Evolutionary conservation across 2,329 filamentous ascomycete genomes (phyloP), one percentile per base, ranked within the genome.

Genomic region (Fusarium pilosicola): DNA sequence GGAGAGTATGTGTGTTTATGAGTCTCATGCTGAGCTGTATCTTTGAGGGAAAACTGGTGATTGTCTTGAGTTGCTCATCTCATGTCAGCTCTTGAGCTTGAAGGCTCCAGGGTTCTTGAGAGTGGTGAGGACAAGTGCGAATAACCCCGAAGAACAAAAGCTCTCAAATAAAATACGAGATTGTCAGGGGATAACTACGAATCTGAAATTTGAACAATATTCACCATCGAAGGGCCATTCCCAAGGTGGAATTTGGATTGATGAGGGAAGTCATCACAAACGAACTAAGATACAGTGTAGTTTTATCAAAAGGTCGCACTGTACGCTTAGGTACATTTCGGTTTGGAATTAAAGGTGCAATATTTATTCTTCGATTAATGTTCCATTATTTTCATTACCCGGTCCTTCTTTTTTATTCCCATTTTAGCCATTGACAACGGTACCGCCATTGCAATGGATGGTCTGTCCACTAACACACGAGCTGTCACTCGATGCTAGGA

Each of bases 401-500:
- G 5, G 2, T 32, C 45, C 49, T 61, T 58, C 17, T 8, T 34
- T 7, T 12, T 51, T 65, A 32, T 58, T 12, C 20, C 58, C 5
- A 26, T 32, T 55, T 80, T 79, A 88, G 30, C 87, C 85, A 69
- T 86, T 87, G 34, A 88, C 86, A 46, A 88, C 75, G 9, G 78
- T 79, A 10, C 87, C 86, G 3, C 86, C 86, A 55, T 88, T 88
- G 81, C 86, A 88, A 78, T 88, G 86, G 17, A 88, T 85, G 0
- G 84, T 86, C 84, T 96, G 94, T 4, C 94, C 94, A 60, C 89
- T 92, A 51, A 96, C 90, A 70, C 90, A 91, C 54, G 89, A 91
- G 79, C 92, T 94, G 80, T 96, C 94, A 67, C 87, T 85, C 58
- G 90, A 92, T 0, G 94, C 94, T 73, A 97, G 84, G 82, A 96